phyloP scores from a whole-genome alignment of 2,329 filamentous ascomycete species.

The Exophiala sp. region DNA sequence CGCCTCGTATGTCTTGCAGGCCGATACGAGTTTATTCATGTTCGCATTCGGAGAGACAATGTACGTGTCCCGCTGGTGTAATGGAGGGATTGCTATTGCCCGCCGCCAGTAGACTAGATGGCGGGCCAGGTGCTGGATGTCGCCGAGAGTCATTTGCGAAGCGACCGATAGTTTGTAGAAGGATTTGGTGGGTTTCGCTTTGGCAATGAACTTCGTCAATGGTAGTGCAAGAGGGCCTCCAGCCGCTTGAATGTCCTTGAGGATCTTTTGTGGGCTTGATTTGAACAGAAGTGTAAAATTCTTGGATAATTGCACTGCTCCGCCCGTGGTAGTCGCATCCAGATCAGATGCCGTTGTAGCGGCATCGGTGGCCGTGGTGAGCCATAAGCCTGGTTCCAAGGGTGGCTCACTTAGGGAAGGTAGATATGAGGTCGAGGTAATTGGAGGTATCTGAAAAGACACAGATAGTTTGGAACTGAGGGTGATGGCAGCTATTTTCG shows the following conservation, averaged over 20 bases:
- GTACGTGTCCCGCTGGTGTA: slow-evolving; percentile 85
- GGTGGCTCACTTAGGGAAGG: slow-evolving; percentile 62
- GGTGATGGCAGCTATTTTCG: slow-evolving; percentile 73
- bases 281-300: slow-evolving; percentile 83
- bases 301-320: slow-evolving; percentile 62
- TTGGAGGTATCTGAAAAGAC: slow-evolving; percentile 57
- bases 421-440: slow-evolving; percentile 65
- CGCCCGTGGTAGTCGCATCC: slow-evolving; percentile 40
- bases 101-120: slow-evolving; percentile 96
- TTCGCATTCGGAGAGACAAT: slow-evolving; percentile 88
- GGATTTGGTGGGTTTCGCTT: slow-evolving; percentile 55
- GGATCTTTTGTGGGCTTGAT: slow-evolving; percentile 73
- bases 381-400: slow-evolving; percentile 64
- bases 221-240: slow-evolving; percentile 68
- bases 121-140: slow-evolving; percentile 80
- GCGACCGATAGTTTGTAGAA: slow-evolving; percentile 63
- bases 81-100: slow-evolving; percentile 81
- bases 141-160: slow-evolving; percentile 63
- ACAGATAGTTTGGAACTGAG: slow-evolving; percentile 47
- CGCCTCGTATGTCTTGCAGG: slow-evolving; percentile 65
- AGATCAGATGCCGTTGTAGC: slow-evolving; percentile 51
- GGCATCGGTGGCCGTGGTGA: slow-evolving; percentile 78
- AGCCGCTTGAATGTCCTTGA: slow-evolving; percentile 62
- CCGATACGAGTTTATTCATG: slow-evolving; percentile 61
- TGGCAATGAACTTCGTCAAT: slow-evolving; percentile 66